These are phyloP conservation scores for Boletus subcaerulescens DNA, from an alignment of 768 basidiomycete genomes.

Conservation along the genomic window DNA sequence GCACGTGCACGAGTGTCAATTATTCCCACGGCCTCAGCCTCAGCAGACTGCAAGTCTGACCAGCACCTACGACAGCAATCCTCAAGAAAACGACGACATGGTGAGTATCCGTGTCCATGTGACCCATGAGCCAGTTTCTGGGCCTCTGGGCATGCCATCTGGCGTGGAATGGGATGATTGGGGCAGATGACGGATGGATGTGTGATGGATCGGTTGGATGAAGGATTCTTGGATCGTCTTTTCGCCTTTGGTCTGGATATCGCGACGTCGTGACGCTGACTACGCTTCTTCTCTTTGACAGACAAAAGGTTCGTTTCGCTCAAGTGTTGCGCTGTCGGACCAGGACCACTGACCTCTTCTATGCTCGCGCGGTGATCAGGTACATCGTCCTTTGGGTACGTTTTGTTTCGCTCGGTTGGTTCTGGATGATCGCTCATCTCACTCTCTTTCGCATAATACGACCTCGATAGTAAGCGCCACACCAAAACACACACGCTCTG, in stretches of 20 bases:
- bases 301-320: conserved; percentile 75
- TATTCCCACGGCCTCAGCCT: conserved; percentile 26
- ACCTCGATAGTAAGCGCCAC: conserved; percentile 78
- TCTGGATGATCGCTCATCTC: neutral
- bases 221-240: neutral
- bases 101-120: conserved; percentile 37
- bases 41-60: neutral
- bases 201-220: conserved; percentile 36
- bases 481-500: conserved; percentile 97
- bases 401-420: conserved; percentile 16
- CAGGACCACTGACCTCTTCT: conserved; percentile 12
- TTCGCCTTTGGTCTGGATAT: neutral
- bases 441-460: too few relatives aligned
- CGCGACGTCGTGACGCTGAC: conserved; percentile 13
- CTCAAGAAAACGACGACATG: conserved; percentile 42
- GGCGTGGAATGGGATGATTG: conserved; percentile 20
- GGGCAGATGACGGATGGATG: conserved; percentile 21
- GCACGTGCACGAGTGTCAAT: neutral
- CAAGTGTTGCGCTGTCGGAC: neutral
- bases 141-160: neutral
- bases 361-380: conserved; percentile 46
- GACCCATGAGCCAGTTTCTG: neutral
- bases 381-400: conserved; percentile 95
- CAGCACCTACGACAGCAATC: conserved; percentile 13
- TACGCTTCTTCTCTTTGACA: conserved; percentile 33